Conservation (phyloP, 2,329 filamentous ascomycete genomes). For the Nemania sp. region DNA sequence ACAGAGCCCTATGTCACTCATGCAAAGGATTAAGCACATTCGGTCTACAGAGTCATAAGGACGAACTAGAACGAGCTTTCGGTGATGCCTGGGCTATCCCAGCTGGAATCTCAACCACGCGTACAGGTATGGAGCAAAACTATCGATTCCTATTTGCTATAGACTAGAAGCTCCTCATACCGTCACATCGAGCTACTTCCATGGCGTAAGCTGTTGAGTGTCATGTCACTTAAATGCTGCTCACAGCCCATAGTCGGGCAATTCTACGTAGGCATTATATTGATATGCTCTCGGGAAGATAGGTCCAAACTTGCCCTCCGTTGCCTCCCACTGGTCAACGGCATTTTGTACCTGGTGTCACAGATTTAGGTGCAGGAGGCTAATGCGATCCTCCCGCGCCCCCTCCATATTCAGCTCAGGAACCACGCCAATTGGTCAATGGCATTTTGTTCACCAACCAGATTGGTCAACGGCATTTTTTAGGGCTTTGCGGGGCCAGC, state of each 20-base stretch:
- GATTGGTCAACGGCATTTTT: no score
- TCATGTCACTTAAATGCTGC: neutral
- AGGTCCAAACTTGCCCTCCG: no score
- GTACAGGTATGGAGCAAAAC: neutral
- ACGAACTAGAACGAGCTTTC: neutral
- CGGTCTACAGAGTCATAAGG: neutral
- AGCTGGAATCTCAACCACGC: neutral
- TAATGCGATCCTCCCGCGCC: no score
- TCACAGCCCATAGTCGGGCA: no score
- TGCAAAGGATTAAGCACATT: neutral
- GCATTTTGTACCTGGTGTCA: no score
- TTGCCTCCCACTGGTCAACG: no score
- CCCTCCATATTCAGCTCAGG: neutral
- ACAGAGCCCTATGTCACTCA: neutral
- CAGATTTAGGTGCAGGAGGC: no score
- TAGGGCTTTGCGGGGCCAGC: no score
- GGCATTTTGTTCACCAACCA: neutral
- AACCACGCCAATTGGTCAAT: neutral
- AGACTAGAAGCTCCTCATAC: neutral
- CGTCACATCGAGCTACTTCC: neutral
- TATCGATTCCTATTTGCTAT: no score
- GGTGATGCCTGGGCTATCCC: neutral
- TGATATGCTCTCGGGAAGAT: no score
- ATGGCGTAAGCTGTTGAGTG: neutral
- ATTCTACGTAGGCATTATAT: no score